phyloP scores from a whole-genome alignment of 2,329 filamentous ascomycete species.

The Neoarthrinium moseri region DNA sequence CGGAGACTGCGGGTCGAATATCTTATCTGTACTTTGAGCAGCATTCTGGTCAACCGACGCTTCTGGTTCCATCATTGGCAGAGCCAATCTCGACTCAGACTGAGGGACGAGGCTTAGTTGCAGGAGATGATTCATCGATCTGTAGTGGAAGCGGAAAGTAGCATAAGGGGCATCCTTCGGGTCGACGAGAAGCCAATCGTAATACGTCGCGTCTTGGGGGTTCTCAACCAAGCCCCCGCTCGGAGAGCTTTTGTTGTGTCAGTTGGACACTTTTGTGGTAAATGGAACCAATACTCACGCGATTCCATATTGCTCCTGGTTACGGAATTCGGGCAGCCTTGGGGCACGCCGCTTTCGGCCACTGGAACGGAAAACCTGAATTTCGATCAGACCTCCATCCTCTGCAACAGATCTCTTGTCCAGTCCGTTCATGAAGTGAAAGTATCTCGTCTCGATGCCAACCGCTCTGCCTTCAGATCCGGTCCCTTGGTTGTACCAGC shows the following conservation, averaged over 20 bases:
- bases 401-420: constrained; percentile 39
- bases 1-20: neutral
- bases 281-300: constrained; percentile 36
- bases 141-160: constrained; percentile 56
- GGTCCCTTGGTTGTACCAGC: constrained; percentile 38
- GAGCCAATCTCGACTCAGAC: constrained; percentile 10
- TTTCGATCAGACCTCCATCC: constrained; percentile 55
- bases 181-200: constrained; percentile 52
- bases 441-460: constrained; percentile 48
- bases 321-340: constrained; percentile 40
- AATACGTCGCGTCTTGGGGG: constrained; percentile 49
- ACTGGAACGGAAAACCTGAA: constrained; percentile 51
- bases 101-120: constrained; percentile 46
- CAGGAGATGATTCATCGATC: constrained; percentile 47
- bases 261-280: neutral
- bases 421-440: constrained; percentile 43
- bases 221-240: constrained; percentile 52
- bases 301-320: constrained; percentile 51
- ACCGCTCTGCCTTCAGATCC: constrained; percentile 29
- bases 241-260: constrained; percentile 39
- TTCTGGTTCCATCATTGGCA: constrained; percentile 7
- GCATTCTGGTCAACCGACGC: neutral
- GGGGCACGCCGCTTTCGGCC: constrained; percentile 42
- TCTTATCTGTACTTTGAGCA: neutral
- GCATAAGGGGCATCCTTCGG: constrained; percentile 50